Evolutionary conservation across 2,329 filamentous ascomycete genomes (phyloP).

Genomic region (Cladorrhinum sp.): DNA sequence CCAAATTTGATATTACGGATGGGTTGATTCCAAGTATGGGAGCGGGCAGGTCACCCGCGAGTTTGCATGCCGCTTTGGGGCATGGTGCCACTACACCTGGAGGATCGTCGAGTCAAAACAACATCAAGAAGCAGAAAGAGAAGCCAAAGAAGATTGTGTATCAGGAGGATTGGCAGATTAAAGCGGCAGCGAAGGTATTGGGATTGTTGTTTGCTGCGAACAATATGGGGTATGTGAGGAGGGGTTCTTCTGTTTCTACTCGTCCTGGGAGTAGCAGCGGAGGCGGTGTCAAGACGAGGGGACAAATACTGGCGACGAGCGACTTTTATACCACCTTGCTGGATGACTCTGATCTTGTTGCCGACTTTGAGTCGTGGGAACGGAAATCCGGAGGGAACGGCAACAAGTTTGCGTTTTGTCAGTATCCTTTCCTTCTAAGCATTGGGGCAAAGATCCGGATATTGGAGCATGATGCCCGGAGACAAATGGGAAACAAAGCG

Average conservation of each 20-base stretch:
- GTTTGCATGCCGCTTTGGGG: slow-evolving; percentile 74
- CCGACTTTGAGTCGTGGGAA: slow-evolving; percentile 88
- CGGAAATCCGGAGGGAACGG: slow-evolving; percentile 49
- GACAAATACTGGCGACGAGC: slow-evolving; percentile 72
- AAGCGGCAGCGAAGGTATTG: slow-evolving; percentile 75
- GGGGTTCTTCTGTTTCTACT: slow-evolving; percentile 16
- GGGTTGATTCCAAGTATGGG: slow-evolving; percentile 72
- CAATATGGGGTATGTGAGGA: slow-evolving; percentile 46
- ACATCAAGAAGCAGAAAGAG: slow-evolving; percentile 51
- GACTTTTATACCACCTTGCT: slow-evolving; percentile 86
- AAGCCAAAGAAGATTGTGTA: slow-evolving; percentile 60
- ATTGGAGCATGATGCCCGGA: slow-evolving; percentile 78
- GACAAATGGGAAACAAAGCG: slow-evolving; percentile 86
- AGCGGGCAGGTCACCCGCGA: slow-evolving; percentile 62
- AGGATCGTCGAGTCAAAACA: slow-evolving; percentile 29
- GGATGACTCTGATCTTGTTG: slow-evolving; percentile 80
- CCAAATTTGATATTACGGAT: slow-evolving; percentile 57
- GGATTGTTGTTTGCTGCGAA: slow-evolving; percentile 81
- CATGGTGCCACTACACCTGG: slow-evolving; percentile 37
- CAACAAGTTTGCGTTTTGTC: slow-evolving; percentile 77
- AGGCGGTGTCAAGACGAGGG: slow-evolving; percentile 47
- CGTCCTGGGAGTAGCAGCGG: slow-evolving; percentile 33
- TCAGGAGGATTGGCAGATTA: slow-evolving; percentile 85
- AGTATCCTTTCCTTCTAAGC: slow-evolving; percentile 87
- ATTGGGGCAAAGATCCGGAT: slow-evolving; percentile 92